These are phyloP conservation scores for Rhytidiadelphus loreus DNA, from an alignment of 225 moss, liverwort and hornwort genomes.

Conservation along the genomic window DNA sequence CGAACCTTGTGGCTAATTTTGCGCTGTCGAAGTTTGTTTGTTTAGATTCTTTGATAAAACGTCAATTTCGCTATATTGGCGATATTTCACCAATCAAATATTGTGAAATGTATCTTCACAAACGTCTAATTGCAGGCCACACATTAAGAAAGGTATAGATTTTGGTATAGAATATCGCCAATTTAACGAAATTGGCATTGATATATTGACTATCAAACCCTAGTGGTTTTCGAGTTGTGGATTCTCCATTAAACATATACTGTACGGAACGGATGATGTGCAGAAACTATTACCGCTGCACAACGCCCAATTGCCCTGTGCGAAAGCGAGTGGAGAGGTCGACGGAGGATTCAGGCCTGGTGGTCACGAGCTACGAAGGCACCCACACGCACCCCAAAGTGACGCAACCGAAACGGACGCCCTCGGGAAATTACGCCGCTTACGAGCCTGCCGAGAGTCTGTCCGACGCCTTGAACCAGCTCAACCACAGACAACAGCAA, in stretches of 20 bases:
- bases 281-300: conserved; percentile 52
- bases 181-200: neutral
- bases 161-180: neutral
- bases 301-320: conserved; percentile 39
- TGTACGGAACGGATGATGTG: neutral
- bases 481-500: conserved; percentile 11
- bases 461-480: conserved; percentile 10
- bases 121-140: neutral
- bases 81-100: neutral
- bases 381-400: conserved; percentile 31
- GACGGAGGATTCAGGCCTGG: conserved; percentile 25
- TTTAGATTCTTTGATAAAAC: neutral
- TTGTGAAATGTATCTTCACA: neutral
- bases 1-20: neutral
- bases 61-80: neutral
- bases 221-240: neutral
- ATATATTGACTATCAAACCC: neutral
- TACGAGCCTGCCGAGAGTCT: conserved; percentile 16
- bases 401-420: conserved; percentile 12
- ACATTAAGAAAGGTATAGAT: neutral
- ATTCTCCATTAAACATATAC: neutral
- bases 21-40: too few species aligned
- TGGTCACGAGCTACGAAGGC: conserved; percentile 48
- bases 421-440: neutral
- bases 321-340: conserved; percentile 42